Conservation (phyloP, 306 rosid genomes). For the Oemleria cerasiformis region DNA sequence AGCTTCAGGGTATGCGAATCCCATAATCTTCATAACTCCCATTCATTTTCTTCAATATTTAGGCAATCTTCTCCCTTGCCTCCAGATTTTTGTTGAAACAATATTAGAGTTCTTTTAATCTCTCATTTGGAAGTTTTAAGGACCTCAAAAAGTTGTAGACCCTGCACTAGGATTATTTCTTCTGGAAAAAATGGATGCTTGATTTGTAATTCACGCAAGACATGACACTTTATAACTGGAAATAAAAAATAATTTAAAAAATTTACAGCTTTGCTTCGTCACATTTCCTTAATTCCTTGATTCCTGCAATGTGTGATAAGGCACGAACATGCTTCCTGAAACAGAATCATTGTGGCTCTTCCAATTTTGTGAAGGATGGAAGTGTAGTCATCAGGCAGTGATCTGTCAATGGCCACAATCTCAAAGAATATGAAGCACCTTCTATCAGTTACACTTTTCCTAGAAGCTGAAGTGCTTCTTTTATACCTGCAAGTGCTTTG, state of each 20-base stretch:
- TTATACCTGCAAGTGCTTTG: not conserved
- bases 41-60: slow-evolving; percentile 12
- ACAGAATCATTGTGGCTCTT: not conserved
- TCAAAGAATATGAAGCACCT: too few species aligned
- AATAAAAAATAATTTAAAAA: not conserved
- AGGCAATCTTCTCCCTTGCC: slow-evolving; percentile 15
- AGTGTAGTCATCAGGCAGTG: too few species aligned
- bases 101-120: not conserved
- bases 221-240: not conserved
- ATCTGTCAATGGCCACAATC: too few species aligned
- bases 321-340: not conserved
- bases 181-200: not conserved
- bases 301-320: not conserved
- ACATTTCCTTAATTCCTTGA: not conserved
- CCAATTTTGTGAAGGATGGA: too few species aligned
- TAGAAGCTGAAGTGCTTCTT: not conserved
- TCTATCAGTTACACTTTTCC: not conserved
- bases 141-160: slow-evolving; percentile 5
- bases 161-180: not conserved
- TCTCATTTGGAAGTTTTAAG: not conserved
- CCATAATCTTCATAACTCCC: slow-evolving; percentile 9
- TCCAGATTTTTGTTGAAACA: not conserved
- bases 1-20: slow-evolving; percentile 58
- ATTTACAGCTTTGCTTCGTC: not conserved
- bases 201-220: not conserved